Conservation (phyloP, 2,329 filamentous ascomycete species). For the Dothiorella sarmentorum region DNA sequence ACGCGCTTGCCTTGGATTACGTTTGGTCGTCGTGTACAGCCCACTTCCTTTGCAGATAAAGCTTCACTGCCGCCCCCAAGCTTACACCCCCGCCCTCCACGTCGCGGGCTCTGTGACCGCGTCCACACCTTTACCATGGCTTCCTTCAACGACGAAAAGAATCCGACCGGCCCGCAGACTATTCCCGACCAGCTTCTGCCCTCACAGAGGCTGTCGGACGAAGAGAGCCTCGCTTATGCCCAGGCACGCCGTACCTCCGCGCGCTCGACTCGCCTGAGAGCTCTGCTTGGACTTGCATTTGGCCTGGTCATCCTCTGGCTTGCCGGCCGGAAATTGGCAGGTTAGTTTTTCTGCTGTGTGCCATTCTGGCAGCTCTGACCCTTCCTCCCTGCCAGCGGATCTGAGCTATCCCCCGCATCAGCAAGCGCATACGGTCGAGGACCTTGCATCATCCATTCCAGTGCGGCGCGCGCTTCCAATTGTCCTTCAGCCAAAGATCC, state of each 20-base stretch:
- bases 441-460: background rate
- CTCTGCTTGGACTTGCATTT: background rate
- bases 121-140: background rate
- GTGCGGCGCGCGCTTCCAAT: background rate
- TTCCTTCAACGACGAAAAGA: background rate
- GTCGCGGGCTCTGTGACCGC: background rate
- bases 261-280: background rate
- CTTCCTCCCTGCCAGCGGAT: background rate
- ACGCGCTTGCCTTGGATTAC: background rate
- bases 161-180: background rate
- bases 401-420: background rate
- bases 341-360: background rate
- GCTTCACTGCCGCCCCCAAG: background rate
- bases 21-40: background rate
- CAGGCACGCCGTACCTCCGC: background rate
- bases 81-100: too few relatives aligned
- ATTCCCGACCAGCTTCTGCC: background rate
- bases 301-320: background rate
- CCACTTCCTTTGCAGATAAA: background rate
- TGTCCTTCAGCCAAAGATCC: background rate
- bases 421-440: background rate
- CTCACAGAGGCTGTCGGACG: background rate
- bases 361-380: background rate
- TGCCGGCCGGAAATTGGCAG: background rate
- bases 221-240: background rate